A percentile compares a stretch with the other conserved stretches of the same genome.
Conservation (phyloP, 2,329 filamentous ascomycete genomes). For the Herpotrichia juniperi region DNA sequence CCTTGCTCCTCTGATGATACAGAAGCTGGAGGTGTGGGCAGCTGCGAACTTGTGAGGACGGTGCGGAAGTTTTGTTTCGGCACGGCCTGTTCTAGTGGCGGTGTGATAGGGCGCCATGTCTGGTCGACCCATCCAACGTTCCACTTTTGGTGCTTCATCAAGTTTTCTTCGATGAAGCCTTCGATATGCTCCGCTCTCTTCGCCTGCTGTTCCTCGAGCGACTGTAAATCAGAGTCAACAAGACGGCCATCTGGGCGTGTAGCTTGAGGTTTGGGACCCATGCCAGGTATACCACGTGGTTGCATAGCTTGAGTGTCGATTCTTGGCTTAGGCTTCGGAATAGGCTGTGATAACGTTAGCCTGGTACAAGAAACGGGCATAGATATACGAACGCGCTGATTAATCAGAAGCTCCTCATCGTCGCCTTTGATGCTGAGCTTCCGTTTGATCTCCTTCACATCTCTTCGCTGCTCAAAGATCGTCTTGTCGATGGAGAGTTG, state of each 20-base stretch:
- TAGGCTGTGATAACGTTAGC: slow-evolving; percentile 38
- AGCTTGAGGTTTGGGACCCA: slow-evolving; percentile 49
- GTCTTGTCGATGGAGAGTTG: slow-evolving; percentile 74
- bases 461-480: slow-evolving; percentile 81
- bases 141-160: slow-evolving; percentile 88
- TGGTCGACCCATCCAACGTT: slow-evolving; percentile 89
- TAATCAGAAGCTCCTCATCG: slow-evolving; percentile 84
- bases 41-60: slow-evolving; percentile 45
- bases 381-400: slow-evolving; percentile 78
- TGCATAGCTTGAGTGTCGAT: slow-evolving; percentile 64
- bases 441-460: slow-evolving; percentile 86
- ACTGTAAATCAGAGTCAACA: slow-evolving; percentile 76
- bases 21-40: slow-evolving; percentile 56
- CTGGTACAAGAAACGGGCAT: slow-evolving; percentile 1
- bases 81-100: slow-evolving; percentile 64
- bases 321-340: slow-evolving; percentile 60
- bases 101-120: slow-evolving; percentile 83
- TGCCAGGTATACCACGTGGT: slow-evolving; percentile 70
- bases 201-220: slow-evolving; percentile 75
- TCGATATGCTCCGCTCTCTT: slow-evolving; percentile 84
- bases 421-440: slow-evolving; percentile 88
- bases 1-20: slow-evolving; percentile 49
- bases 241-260: slow-evolving; percentile 72
- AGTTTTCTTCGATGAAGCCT: slow-evolving; percentile 82
- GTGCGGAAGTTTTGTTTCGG: slow-evolving; percentile 47